Percentiles rank a stretch among this genome's conserved stretches.
Conservation (phyloP, 2,329 filamentous ascomycete genomes). For the Metarhizium guizhouense region DNA sequence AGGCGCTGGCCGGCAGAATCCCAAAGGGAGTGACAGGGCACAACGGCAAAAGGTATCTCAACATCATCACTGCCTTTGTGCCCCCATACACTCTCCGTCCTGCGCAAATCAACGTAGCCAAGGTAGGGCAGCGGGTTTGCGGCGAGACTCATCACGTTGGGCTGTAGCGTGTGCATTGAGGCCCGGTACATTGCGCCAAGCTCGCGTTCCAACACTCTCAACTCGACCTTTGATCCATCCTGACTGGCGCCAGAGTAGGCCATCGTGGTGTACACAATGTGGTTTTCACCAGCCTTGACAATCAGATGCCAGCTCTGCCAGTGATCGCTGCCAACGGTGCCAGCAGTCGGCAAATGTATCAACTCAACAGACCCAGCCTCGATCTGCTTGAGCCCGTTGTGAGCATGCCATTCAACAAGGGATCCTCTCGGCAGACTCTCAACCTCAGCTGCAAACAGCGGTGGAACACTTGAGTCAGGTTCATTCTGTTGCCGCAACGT, state of each 20-base stretch:
- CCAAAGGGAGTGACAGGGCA: slow-evolving; percentile 31
- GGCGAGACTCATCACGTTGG: background rate
- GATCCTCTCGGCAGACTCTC: slow-evolving; percentile 65
- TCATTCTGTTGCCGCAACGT: slow-evolving; percentile 26
- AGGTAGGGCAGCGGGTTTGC: slow-evolving; percentile 17
- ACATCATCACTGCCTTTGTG: background rate
- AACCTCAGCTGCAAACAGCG: slow-evolving; percentile 68
- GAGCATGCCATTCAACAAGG: slow-evolving; percentile 75
- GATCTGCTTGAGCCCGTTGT: slow-evolving; percentile 44
- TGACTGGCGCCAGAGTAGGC: slow-evolving; percentile 8
- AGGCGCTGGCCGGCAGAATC: slow-evolving; percentile 21
- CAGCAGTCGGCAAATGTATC: slow-evolving; percentile 5
- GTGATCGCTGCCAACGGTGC: slow-evolving; percentile 6
- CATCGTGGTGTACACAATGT: slow-evolving; percentile 22
- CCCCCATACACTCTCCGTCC: slow-evolving; percentile 10
- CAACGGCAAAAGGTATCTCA: slow-evolving; percentile 12
- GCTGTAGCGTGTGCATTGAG: slow-evolving; percentile 1
- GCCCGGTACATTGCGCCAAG: background rate
- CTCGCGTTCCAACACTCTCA: slow-evolving; percentile 2
- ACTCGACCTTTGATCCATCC: background rate
- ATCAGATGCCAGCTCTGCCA: slow-evolving; percentile 23
- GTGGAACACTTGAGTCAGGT: slow-evolving; percentile 38
- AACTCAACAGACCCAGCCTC: slow-evolving; percentile 19
- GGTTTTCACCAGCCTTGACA: slow-evolving; percentile 11
- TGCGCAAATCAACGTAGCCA: slow-evolving; percentile 20